Conservation (phyloP, 768 basidiomycete species). For the Myochromella boudieri region DNA sequence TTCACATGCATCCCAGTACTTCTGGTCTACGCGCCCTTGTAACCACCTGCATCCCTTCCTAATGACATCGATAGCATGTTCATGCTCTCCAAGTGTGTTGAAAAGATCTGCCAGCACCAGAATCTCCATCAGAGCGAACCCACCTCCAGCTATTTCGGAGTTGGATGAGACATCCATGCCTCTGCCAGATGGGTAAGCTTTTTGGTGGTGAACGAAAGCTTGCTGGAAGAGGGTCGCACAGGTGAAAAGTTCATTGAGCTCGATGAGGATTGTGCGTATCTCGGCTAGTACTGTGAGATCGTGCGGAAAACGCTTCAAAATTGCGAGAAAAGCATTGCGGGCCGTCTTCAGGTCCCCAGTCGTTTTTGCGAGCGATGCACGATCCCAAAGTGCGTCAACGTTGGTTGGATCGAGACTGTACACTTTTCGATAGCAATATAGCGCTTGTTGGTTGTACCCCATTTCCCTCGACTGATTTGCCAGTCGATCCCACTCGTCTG, state of each 20-base stretch:
- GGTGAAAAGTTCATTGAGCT: constrained; percentile 62
- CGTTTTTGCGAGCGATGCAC: constrained; percentile 78
- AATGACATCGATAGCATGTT: constrained; percentile 66
- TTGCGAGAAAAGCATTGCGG: constrained; percentile 59
- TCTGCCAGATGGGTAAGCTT: constrained; percentile 42
- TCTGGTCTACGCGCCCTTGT: constrained; percentile 74
- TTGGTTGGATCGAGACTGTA: constrained; percentile 78
- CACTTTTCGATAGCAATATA: constrained; percentile 90
- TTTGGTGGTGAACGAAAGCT: constrained; percentile 71
- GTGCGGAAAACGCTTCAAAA: constrained; percentile 76
- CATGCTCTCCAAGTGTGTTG: constrained; percentile 67
- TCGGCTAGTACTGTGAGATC: constrained; percentile 79
- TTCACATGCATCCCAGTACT: constrained; percentile 75
- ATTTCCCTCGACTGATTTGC: constrained; percentile 73
- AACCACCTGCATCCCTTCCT: constrained; percentile 85
- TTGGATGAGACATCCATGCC: constrained; percentile 28
- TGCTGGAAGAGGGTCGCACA: constrained; percentile 69
- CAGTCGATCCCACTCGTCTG: constrained; percentile 85
- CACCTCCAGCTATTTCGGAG: constrained; percentile 39
- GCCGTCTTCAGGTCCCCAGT: constrained; percentile 71
- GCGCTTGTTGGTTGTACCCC: constrained; percentile 79
- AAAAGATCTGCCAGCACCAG: constrained; percentile 84
- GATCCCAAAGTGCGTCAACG: constrained; percentile 86
- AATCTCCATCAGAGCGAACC: constrained; percentile 69
- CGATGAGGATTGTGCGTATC: constrained; percentile 73